Evolutionary conservation across 495 filamentous ascomycete species (phyloP).

Genomic region (Beverwykella pulmonaria): DNA sequence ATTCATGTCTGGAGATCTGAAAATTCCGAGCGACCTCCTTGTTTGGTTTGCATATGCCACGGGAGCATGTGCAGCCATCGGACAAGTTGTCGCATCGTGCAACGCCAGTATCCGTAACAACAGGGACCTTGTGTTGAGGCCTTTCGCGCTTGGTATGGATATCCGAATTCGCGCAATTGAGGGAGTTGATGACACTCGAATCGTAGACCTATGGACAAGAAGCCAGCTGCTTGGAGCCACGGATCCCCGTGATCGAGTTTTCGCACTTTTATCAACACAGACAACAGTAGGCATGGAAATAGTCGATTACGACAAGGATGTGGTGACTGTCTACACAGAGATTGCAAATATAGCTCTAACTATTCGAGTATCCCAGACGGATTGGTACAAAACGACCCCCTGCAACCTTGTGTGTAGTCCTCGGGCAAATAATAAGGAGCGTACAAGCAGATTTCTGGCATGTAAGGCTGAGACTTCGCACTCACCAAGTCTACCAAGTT

Average conservation of each 20-base stretch:
- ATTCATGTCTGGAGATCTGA: slow-evolving; percentile 4
- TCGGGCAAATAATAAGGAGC: not conserved
- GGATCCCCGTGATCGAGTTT: slow-evolving; percentile 11
- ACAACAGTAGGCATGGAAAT: slow-evolving; percentile 2
- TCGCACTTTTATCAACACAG: slow-evolving; percentile 10
- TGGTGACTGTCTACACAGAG: slow-evolving; percentile 2
- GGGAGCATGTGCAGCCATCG: slow-evolving; percentile 4
- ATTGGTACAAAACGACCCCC: not conserved
- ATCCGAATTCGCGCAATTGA: not conserved
- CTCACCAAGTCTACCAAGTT: too few relatives aligned
- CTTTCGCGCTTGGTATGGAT: not conserved
- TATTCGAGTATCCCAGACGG: not conserved
- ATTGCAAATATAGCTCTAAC: slow-evolving; percentile 7
- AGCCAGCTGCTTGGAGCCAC: slow-evolving; percentile 12
- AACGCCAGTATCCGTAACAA: not conserved
- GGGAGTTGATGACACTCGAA: slow-evolving; percentile 2
- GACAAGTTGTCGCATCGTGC: not conserved
- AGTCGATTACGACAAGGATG: slow-evolving; percentile 7
- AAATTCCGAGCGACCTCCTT: not conserved
- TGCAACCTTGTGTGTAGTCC: not conserved
- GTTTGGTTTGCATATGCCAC: too few relatives aligned
- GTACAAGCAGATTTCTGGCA: slow-evolving; percentile 11
- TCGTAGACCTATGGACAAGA: slow-evolving; percentile 9
- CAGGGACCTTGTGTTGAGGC: slow-evolving; percentile 5
- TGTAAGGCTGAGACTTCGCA: not conserved